phyloP scores from a whole-genome alignment of 331 rosid genomes.

The Saraca asoca region DNA sequence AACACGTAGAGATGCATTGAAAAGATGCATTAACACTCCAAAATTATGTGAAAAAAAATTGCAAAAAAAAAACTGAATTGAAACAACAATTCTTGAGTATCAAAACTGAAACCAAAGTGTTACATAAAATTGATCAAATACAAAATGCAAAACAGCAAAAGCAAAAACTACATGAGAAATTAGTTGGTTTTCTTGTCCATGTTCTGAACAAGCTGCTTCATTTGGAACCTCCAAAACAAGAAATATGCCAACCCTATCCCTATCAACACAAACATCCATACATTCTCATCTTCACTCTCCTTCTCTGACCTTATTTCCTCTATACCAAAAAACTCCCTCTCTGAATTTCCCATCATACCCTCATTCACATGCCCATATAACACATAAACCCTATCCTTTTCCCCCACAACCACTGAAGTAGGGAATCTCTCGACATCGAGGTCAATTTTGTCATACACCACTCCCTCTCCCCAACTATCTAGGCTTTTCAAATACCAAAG shows the following conservation, averaged over 20 bases:
- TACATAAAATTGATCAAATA: background rate
- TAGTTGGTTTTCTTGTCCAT: conserved; percentile 65
- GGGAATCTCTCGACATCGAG: conserved; percentile 60
- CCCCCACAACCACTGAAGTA: conserved; percentile 53
- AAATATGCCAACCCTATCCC: conserved; percentile 70
- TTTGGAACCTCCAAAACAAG: conserved; percentile 80
- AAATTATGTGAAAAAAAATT: too few relatives aligned
- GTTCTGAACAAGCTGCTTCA: conserved; percentile 53
- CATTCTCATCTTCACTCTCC: conserved; percentile 52
- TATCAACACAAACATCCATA: conserved; percentile 61
- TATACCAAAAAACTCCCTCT: conserved; percentile 61
- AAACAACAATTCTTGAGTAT: too few relatives aligned
- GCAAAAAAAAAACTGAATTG: too few relatives aligned
- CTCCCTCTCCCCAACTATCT: conserved; percentile 66
- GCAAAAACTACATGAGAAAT: background rate
- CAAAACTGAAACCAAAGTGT: too few relatives aligned
- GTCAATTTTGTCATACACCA: conserved; percentile 59
- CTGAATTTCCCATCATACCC: conserved; percentile 45
- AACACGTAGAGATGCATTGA: too few relatives aligned
- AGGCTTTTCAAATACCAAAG: conserved; percentile 69
- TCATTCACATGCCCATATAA: conserved; percentile 53
- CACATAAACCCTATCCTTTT: conserved; percentile 58
- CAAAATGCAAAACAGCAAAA: background rate
- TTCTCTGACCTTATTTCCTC: conserved; percentile 54
- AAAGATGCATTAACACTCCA: too few relatives aligned